phyloP scores from a whole-genome alignment of 2,329 filamentous ascomycete genomes.

The Pseudogymnoascus verrucosus region DNA sequence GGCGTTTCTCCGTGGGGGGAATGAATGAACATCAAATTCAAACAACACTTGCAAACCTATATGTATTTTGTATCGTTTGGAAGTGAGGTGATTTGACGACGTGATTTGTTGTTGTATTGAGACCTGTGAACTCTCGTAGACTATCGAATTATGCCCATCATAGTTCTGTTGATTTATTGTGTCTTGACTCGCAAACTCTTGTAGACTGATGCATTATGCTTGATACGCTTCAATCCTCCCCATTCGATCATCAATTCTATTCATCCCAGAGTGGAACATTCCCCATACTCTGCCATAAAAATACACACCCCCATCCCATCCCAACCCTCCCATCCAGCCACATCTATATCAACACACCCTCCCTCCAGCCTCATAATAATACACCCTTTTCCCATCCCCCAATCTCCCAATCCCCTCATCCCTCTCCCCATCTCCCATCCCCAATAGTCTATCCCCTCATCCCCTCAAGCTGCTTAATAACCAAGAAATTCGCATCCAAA shows the following conservation, averaged over 20 bases:
- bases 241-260: background rate
- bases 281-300: too few relatives aligned
- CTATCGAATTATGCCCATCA: too few relatives aligned
- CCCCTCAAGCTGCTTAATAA: conserved; percentile 75
- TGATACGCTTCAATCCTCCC: background rate
- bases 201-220: background rate
- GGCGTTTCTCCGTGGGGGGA: conserved; percentile 2
- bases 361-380: background rate
- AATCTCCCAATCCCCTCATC: conserved; percentile 34
- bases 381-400: background rate
- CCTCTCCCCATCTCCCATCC: too few relatives aligned
- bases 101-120: background rate
- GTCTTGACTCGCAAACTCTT: too few relatives aligned
- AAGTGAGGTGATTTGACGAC: background rate
- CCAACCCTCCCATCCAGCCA: too few relatives aligned
- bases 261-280: conserved; percentile 2
- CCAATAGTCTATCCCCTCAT: conserved; percentile 35
- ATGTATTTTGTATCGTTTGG: background rate
- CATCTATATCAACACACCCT: background rate
- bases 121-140: background rate
- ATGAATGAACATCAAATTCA: conserved; percentile 8
- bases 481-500: conserved; percentile 76
- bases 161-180: too few relatives aligned
- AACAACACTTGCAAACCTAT: conserved; percentile 5
- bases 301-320: conserved; percentile 3